phyloP scores from a whole-genome alignment of 2,329 filamentous ascomycete genomes.

The Raffaelea ambrosiae region DNA sequence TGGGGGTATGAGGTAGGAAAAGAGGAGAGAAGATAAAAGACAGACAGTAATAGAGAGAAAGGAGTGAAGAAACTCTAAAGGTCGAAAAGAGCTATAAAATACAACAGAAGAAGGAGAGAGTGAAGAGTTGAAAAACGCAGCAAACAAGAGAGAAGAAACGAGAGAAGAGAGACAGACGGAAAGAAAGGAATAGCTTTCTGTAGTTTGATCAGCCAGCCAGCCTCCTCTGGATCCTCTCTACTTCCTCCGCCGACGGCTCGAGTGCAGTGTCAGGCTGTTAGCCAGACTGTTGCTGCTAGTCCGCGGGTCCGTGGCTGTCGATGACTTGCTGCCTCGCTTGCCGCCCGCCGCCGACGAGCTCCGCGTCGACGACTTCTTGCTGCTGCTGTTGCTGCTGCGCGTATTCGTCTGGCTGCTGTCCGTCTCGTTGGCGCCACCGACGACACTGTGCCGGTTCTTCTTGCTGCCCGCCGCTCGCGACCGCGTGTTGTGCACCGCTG shows the following conservation, averaged over 20 bases:
- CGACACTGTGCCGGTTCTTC: background rate
- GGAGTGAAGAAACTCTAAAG: background rate
- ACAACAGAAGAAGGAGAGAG: background rate
- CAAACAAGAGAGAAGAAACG: background rate
- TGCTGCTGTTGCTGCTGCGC: conserved; percentile 12
- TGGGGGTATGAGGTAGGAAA: conserved; percentile 1
- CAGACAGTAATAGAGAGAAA: background rate
- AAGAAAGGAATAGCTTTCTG: background rate
- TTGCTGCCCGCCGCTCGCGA: conserved; percentile 5
- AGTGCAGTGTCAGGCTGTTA: background rate
- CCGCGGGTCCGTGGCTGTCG: background rate
- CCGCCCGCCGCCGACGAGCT: conserved; percentile 14
- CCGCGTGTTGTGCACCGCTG: conserved; percentile 10
- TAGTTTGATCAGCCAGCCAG: too few species aligned
- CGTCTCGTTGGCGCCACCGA: conserved; percentile 5
- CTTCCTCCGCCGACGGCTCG: conserved; percentile 8
- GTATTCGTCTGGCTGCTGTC: conserved; percentile 11
- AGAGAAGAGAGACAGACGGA: background rate
- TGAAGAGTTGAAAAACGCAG: background rate
- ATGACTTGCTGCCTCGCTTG: conserved; percentile 9
- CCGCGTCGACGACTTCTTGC: conserved; percentile 20
- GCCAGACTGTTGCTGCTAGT: background rate
- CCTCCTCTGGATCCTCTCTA: conserved; percentile 5
- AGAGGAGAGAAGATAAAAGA: background rate
- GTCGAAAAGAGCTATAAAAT: background rate